Percentiles rank a stretch among this genome's conserved stretches.
Conservation (phyloP, 2,329 filamentous ascomycete species). For the Akanthomyces lecanii region DNA sequence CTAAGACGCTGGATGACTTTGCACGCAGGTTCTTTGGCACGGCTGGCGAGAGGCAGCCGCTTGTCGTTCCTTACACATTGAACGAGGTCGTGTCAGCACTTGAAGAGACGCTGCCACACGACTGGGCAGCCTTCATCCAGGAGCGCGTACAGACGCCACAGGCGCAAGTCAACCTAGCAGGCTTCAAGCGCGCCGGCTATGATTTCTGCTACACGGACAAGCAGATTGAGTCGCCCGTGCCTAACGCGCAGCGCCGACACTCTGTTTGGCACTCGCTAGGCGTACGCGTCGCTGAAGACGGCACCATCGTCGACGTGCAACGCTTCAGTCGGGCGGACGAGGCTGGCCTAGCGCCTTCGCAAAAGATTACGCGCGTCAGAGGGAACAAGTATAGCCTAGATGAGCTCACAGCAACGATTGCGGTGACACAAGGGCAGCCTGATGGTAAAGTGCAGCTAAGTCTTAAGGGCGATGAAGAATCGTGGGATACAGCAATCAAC, state of each 20-base stretch:
- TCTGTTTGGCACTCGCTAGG: conserved; percentile 17
- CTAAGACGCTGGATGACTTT: conserved; percentile 14
- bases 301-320: conserved; percentile 13
- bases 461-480: not conserved
- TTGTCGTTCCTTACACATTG: conserved; percentile 15
- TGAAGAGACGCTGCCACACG: not conserved
- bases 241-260: not conserved
- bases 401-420: not conserved
- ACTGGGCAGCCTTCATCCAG: conserved; percentile 10
- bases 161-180: conserved; percentile 12
- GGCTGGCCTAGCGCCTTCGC: conserved; percentile 14
- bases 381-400: conserved; percentile 8
- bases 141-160: conserved; percentile 5
- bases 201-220: not conserved
- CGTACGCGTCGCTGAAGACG: conserved; percentile 4
- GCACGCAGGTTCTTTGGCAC: conserved; percentile 9
- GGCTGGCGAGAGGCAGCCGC: not conserved
- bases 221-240: not conserved
- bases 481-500: not conserved
- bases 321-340: conserved; percentile 8
- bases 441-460: not conserved
- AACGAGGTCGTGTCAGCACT: conserved; percentile 10
- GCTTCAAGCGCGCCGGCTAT: conserved; percentile 17
- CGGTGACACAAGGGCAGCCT: conserved; percentile 30
- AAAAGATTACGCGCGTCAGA: conserved; percentile 9